Conservation (phyloP, 1,284 basidiomycete genomes). For the Trichosporon coremiiforme region DNA sequence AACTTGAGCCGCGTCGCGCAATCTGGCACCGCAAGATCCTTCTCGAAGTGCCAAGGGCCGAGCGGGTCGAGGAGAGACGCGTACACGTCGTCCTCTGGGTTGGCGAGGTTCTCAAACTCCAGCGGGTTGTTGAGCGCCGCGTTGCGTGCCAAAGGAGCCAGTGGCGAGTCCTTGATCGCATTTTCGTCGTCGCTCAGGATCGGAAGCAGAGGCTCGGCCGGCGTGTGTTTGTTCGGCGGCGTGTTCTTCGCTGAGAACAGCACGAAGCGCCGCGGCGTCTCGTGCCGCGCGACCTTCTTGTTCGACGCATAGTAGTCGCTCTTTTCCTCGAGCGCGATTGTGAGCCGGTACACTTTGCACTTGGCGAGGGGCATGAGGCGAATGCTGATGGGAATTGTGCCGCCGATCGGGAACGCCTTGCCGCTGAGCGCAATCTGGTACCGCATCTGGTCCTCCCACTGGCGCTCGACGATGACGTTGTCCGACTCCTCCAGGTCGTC, state of each 20-base stretch:
- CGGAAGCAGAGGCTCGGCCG: conserved; percentile 59
- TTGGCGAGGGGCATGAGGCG: conserved; percentile 83
- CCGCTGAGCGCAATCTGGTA: conserved; percentile 74
- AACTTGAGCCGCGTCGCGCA: conserved; percentile 65
- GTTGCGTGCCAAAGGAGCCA: conserved; percentile 53
- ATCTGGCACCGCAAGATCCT: conserved; percentile 56
- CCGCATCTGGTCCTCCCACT: conserved; percentile 89
- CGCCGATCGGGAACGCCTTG: conserved; percentile 79
- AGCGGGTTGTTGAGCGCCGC: conserved; percentile 50
- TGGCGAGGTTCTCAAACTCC: conserved; percentile 54
- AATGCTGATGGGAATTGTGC: conserved; percentile 76
- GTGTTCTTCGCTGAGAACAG: conserved; percentile 68
- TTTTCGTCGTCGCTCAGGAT: conserved; percentile 59
- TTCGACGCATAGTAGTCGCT: conserved; percentile 76
- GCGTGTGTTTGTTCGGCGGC: conserved; percentile 53
- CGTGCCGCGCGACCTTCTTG: conserved; percentile 72
- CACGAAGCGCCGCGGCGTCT: conserved; percentile 67
- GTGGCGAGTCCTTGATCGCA: conserved; percentile 56
- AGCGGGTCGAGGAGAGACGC: conserved; percentile 59
- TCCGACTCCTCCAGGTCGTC: conserved; percentile 78
- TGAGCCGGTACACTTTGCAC: conserved; percentile 76
- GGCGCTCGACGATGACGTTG: conserved; percentile 80
- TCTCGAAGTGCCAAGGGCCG: conserved; percentile 63
- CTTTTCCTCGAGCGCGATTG: conserved; percentile 80
- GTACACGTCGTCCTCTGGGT: conserved; percentile 55